A percentile compares a stretch with the other conserved stretches of the same genome.
phyloP scores from a whole-genome alignment of 305 asterid species.

The Solanum hybrid region DNA sequence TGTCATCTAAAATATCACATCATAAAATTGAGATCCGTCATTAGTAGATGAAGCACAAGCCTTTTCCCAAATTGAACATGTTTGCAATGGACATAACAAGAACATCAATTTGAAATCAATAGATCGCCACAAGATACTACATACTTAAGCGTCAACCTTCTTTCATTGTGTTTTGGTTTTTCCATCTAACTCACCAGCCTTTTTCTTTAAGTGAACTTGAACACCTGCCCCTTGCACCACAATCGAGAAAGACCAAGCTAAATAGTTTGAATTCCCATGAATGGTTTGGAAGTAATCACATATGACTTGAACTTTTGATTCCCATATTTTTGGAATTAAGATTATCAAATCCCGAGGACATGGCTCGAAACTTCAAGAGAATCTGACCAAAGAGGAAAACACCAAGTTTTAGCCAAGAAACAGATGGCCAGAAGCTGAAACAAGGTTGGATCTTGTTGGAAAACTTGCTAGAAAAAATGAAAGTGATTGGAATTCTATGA shows the following conservation, averaged over 20 bases:
- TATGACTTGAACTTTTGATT: background rate
- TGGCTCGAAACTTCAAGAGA: background rate
- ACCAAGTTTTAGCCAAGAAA: background rate
- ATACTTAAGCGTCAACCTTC: background rate
- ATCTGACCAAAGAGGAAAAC: background rate
- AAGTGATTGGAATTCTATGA: background rate
- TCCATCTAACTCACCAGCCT: background rate
- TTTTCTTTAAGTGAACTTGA: background rate
- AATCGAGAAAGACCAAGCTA: background rate
- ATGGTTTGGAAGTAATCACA: background rate
- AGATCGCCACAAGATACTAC: background rate
- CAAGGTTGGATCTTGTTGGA: background rate
- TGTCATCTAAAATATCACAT: background rate
- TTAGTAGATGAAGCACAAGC: background rate
- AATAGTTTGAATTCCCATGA: background rate
- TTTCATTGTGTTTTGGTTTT: background rate
- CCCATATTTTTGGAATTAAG: background rate
- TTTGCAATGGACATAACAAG: background rate
- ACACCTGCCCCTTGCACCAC: background rate
- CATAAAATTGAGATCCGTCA: background rate
- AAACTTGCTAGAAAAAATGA: background rate
- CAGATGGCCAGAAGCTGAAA: background rate
- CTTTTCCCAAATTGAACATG: background rate
- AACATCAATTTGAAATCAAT: background rate
- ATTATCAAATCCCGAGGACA: background rate